A percentile compares a stretch with the other conserved stretches of the same genome.
These are phyloP conservation scores for Aspergillus carlsbadensis DNA, from an alignment of 495 filamentous ascomycete species.

Conservation along the genomic window DNA sequence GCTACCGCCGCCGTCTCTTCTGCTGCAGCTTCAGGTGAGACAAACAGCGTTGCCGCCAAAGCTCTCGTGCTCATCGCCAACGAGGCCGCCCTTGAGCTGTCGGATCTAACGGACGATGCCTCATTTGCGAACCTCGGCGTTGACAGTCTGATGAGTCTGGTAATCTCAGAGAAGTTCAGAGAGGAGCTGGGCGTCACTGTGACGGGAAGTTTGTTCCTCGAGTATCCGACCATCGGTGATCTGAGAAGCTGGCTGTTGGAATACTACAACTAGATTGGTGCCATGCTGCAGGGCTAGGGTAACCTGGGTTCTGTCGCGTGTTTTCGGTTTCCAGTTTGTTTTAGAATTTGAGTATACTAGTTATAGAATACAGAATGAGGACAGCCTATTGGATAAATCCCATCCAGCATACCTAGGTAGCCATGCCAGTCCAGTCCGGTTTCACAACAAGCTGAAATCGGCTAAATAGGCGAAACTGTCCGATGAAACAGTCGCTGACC, in stretches of 20 bases:
- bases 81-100: slow-evolving; percentile 22
- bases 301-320: not conserved
- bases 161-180: slow-evolving; percentile 37
- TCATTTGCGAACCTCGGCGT: slow-evolving; percentile 48
- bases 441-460: too few relatives aligned
- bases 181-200: slow-evolving; percentile 34
- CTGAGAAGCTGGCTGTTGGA: slow-evolving; percentile 25
- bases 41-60: not conserved
- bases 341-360: not conserved
- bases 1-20: not conserved
- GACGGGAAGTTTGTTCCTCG: slow-evolving; percentile 33
- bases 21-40: not conserved
- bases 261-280: slow-evolving; percentile 14
- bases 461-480: too few relatives aligned
- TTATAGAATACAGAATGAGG: not conserved
- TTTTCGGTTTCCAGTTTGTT: not conserved
- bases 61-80: slow-evolving; percentile 19
- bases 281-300: not conserved
- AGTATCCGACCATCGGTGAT: slow-evolving; percentile 37
- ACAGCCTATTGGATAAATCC: not conserved
- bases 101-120: slow-evolving; percentile 32
- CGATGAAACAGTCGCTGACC: too few relatives aligned
- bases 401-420: not conserved
- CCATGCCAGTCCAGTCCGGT: too few relatives aligned
- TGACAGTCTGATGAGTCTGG: slow-evolving; percentile 50